Conservation (phyloP, 1,284 basidiomycete species). For the Leccinum subatratum region DNA sequence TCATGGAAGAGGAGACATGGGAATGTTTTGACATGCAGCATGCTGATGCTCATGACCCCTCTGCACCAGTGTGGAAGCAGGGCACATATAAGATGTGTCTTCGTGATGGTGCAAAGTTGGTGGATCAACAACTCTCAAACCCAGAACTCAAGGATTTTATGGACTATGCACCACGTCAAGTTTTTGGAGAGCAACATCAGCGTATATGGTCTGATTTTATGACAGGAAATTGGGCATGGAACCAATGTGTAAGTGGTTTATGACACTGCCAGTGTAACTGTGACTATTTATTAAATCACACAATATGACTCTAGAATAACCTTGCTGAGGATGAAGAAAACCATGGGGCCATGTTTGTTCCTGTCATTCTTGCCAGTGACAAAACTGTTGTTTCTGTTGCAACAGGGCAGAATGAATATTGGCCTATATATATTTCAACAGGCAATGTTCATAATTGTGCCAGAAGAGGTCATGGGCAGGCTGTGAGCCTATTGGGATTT, state of each 20-base stretch:
- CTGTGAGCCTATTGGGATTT: not conserved
- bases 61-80: not conserved
- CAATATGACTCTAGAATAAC: not conserved
- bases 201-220: not conserved
- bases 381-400: conserved; percentile 8
- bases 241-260: not conserved
- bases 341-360: conserved; percentile 4
- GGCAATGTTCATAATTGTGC: not conserved
- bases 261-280: no score
- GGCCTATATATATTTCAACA: not conserved
- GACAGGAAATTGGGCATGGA: not conserved
- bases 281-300: no score
- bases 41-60: not conserved
- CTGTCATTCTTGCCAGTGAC: conserved; percentile 5
- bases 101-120: not conserved
- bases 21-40: not conserved
- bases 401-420: conserved; percentile 4
- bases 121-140: not conserved
- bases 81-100: not conserved
- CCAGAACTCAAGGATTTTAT: not conserved
- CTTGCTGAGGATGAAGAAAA: not conserved
- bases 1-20: not conserved
- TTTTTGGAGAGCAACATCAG: not conserved
- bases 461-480: not conserved
- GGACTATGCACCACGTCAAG: not conserved